Percentiles rank a stretch among this genome's conserved stretches.
Evolutionary conservation across 352 stramenopile genomes (phyloP).

Genomic region (Globisporangium iwayamae): DNA sequence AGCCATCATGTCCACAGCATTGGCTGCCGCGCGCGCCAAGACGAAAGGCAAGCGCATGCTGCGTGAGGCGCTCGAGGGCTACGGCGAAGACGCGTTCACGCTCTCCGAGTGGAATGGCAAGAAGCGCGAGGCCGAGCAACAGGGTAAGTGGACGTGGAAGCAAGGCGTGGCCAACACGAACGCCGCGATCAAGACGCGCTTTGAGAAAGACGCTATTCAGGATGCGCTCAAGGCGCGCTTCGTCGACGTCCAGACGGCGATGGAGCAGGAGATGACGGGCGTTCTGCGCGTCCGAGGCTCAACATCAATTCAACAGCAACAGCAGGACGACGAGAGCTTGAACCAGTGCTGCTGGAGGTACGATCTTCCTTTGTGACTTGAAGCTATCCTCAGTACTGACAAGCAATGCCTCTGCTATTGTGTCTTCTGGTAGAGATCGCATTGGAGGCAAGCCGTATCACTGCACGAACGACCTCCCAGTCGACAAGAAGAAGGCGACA

Average conservation of each 20-base stretch:
- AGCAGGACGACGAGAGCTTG: neutral
- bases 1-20: slow-evolving; percentile 52
- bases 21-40: slow-evolving; percentile 57
- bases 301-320: neutral
- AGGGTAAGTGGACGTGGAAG: slow-evolving; percentile 52
- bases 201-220: slow-evolving; percentile 29
- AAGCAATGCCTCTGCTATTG: too few relatives aligned
- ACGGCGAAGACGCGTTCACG: slow-evolving; percentile 44
- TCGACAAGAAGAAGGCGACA: slow-evolving; percentile 11
- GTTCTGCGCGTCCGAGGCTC: neutral
- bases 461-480: slow-evolving; percentile 36
- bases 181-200: slow-evolving; percentile 32
- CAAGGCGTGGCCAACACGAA: slow-evolving; percentile 27
- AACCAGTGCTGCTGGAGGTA: slow-evolving; percentile 37
- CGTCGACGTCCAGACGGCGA: slow-evolving; percentile 28
- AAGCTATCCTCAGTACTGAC: neutral
- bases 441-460: slow-evolving; percentile 46
- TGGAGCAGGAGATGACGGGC: slow-evolving; percentile 33
- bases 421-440: slow-evolving; percentile 22
- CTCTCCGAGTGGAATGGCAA: slow-evolving; percentile 52
- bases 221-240: slow-evolving; percentile 30
- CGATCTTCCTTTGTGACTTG: neutral
- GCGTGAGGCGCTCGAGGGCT: slow-evolving; percentile 46
- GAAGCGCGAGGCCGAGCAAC: slow-evolving; percentile 31
- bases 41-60: slow-evolving; percentile 70